These are phyloP conservation scores for Chondrus crispus DNA, from an alignment of 23 red algal genomes.

Conservation along the genomic window DNA sequence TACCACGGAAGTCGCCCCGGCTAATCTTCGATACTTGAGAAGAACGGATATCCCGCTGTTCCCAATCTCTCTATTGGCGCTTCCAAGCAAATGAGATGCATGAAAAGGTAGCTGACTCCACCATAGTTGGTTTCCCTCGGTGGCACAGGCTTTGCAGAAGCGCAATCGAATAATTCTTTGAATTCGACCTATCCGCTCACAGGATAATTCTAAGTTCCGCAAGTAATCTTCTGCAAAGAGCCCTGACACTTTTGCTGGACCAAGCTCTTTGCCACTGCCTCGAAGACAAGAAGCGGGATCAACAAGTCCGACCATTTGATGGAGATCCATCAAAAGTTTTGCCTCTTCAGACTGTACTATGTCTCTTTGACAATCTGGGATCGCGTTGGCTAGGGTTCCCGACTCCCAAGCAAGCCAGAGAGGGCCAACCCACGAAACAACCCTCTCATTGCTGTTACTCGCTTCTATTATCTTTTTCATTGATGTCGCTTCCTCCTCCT, in stretches of 20 bases:
- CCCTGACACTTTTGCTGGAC: not conserved
- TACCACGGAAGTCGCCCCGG: not conserved
- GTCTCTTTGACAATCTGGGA: not conserved
- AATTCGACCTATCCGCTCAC: not conserved
- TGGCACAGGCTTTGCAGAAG: not conserved
- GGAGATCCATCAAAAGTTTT: constrained; percentile 29
- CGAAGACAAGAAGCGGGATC: not conserved
- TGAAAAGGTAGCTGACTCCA: constrained; percentile 33
- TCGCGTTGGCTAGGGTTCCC: too few relatives aligned
- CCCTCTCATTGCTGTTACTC: not conserved
- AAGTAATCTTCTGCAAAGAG: not conserved
- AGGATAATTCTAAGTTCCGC: not conserved
- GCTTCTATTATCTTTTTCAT: not conserved
- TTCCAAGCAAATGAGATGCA: constrained; percentile 31
- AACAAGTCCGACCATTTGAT: constrained; percentile 17
- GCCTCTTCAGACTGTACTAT: not conserved
- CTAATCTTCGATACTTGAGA: not conserved
- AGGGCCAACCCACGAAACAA: constrained; percentile 17
- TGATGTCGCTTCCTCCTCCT: not conserved
- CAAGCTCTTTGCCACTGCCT: not conserved
- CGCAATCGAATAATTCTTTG: constrained; percentile 1
- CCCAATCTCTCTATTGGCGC: constrained; percentile 15
- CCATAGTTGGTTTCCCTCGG: not conserved
- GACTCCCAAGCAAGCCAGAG: not conserved
- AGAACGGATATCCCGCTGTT: not conserved